These are phyloP conservation scores for Santalum album DNA, from an alignment of 164 flowering plant genomes.

Conservation along the genomic window DNA sequence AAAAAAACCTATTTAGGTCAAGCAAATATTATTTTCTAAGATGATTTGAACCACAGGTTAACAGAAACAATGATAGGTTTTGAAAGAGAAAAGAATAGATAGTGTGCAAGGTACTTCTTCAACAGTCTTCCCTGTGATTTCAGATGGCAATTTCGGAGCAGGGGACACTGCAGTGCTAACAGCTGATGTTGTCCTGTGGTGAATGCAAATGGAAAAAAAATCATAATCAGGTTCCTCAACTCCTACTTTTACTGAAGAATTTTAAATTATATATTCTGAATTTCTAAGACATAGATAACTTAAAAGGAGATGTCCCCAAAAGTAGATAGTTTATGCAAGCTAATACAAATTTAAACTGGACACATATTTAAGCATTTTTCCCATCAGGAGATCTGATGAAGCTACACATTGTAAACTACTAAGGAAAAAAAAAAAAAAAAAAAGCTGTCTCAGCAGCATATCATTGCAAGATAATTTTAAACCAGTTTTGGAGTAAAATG, in stretches of 20 bases:
- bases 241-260: background rate
- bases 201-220: conserved; percentile 5
- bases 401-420: background rate
- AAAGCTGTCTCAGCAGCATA: too few relatives aligned
- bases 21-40: background rate
- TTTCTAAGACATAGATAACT: background rate
- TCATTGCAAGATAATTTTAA: too few relatives aligned
- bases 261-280: background rate
- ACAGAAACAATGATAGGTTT: too few relatives aligned
- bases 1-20: background rate
- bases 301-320: background rate
- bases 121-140: conserved; percentile 87
- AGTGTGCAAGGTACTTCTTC: conserved; percentile 62
- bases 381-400: background rate
- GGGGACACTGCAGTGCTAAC: conserved; percentile 30
- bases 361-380: too few relatives aligned
- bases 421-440: background rate
- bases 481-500: too few relatives aligned
- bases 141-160: conserved; percentile 88
- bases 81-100: too few relatives aligned
- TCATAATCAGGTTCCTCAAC: background rate
- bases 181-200: conserved; percentile 46
- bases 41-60: background rate
- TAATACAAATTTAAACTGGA: too few relatives aligned
- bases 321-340: too few relatives aligned